Conservation (phyloP, 2,329 filamentous ascomycete genomes). For the Pseudocercospora vitis region DNA sequence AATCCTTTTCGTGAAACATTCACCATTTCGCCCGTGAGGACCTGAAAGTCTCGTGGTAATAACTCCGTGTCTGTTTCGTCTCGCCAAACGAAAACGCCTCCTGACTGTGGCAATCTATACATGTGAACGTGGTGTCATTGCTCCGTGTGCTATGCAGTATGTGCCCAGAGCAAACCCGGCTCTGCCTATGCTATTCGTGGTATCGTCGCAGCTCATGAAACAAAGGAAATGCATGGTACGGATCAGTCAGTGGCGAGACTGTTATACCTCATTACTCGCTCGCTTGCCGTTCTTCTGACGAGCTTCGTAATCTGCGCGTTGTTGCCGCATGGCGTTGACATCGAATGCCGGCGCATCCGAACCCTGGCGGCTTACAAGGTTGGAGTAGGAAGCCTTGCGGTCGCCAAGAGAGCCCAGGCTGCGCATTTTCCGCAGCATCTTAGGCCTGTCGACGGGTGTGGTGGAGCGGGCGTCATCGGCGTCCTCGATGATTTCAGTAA, state of each 20-base stretch:
- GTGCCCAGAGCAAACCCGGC: slow-evolving; percentile 18
- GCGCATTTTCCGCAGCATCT: slow-evolving; percentile 40
- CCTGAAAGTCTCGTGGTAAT: slow-evolving; percentile 10
- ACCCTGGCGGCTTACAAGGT: slow-evolving; percentile 18
- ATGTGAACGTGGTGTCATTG: slow-evolving; percentile 13
- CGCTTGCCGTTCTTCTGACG: slow-evolving; percentile 19
- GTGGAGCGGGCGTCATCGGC: slow-evolving; percentile 14
- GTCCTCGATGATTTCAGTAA: slow-evolving; percentile 47
- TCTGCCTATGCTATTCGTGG: slow-evolving; percentile 22
- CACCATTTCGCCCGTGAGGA: slow-evolving; percentile 14
- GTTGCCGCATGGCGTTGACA: slow-evolving; percentile 26
- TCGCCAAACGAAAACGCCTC: slow-evolving; percentile 5
- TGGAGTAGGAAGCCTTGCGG: slow-evolving; percentile 27
- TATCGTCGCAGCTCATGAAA: slow-evolving; percentile 26
- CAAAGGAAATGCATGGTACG: slow-evolving; percentile 12
- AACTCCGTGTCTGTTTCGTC: slow-evolving; percentile 2
- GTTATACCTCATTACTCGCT: slow-evolving; percentile 22
- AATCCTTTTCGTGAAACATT: slow-evolving; percentile 5
- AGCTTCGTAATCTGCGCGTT: slow-evolving; percentile 23
- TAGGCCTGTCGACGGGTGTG: slow-evolving; percentile 24
- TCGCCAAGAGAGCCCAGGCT: slow-evolving; percentile 38
- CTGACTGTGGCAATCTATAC: slow-evolving; percentile 11
- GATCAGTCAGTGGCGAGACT: background rate
- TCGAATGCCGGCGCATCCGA: slow-evolving; percentile 25
- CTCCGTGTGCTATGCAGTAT: slow-evolving; percentile 22